phyloP scores from a whole-genome alignment of 305 asterid genomes.

The Rubia peregrina region DNA sequence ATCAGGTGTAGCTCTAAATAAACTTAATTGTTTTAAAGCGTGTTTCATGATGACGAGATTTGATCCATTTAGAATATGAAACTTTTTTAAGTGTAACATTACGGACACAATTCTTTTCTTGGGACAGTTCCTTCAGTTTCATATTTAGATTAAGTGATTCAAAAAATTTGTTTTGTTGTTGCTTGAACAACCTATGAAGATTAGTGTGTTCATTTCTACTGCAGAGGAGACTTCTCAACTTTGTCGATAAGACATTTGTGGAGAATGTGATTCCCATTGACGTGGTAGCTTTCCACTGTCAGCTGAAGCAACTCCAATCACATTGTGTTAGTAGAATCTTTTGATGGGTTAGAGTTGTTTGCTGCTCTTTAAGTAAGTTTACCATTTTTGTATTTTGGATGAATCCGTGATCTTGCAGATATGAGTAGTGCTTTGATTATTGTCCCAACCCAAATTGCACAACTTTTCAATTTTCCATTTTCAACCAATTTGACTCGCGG shows the following conservation, averaged over 20 bases:
- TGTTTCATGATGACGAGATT: too few species aligned
- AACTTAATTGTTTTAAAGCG: not conserved
- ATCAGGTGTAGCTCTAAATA: constrained; percentile 45
- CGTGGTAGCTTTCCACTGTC: constrained; percentile 45
- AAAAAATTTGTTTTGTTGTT: not conserved
- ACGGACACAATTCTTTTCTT: too few species aligned
- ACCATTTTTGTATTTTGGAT: too few species aligned
- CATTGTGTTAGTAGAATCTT: constrained; percentile 36
- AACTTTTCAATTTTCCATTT: too few species aligned
- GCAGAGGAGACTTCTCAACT: constrained; percentile 56
- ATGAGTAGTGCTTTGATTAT: too few species aligned
- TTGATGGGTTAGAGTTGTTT: too few species aligned
- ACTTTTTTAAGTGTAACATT: too few species aligned
- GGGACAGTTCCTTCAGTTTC: not conserved
- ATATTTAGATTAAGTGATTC: not conserved
- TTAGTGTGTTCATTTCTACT: constrained; percentile 5
- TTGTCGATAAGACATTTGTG: constrained; percentile 45
- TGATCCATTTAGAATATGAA: too few species aligned
- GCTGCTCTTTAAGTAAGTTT: too few species aligned
- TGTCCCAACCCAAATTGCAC: too few species aligned
- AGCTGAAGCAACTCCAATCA: constrained; percentile 37
- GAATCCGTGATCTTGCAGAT: too few species aligned
- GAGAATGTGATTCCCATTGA: constrained; percentile 62
- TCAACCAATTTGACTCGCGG: too few species aligned
- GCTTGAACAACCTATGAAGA: not conserved